phyloP scores from a whole-genome alignment of 2,329 filamentous ascomycete genomes.

The Didymella exigua region DNA sequence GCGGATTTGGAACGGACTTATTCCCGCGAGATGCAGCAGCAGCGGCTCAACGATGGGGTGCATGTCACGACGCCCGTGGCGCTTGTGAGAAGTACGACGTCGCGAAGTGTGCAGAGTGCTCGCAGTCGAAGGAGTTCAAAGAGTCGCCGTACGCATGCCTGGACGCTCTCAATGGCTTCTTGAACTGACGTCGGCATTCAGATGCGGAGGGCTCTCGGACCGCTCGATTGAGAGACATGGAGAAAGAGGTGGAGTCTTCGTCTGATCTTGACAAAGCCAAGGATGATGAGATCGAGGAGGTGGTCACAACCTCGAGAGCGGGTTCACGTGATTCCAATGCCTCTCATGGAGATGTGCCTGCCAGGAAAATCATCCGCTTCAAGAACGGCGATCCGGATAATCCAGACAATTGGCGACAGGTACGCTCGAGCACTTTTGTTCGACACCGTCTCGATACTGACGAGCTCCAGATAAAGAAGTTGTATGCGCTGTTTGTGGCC shows the following conservation, averaged over 20 bases:
- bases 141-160: conserved; percentile 20
- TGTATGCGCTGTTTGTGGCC: conserved; percentile 59
- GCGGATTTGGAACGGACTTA: conserved; percentile 43
- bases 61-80: conserved; percentile 35
- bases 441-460: background rate
- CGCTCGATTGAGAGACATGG: conserved; percentile 22
- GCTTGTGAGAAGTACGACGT: conserved; percentile 36
- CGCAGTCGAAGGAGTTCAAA: conserved; percentile 19
- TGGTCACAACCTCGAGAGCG: conserved; percentile 16
- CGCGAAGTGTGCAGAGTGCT: conserved; percentile 21
- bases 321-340: conserved; percentile 11
- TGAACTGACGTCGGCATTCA: conserved; percentile 14
- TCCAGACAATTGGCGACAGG: conserved; percentile 52
- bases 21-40: conserved; percentile 44
- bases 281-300: conserved; percentile 36
- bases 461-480: conserved; percentile 59
- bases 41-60: conserved; percentile 33
- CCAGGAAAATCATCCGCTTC: conserved; percentile 47
- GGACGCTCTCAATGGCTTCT: background rate
- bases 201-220: conserved; percentile 24
- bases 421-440: conserved; percentile 13
- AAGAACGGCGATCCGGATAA: conserved; percentile 48
- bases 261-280: conserved; percentile 30
- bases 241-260: conserved; percentile 31
- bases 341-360: conserved; percentile 2